Conservation (phyloP, 441 rosid species). For the Pelargonium myrrhifolium region DNA sequence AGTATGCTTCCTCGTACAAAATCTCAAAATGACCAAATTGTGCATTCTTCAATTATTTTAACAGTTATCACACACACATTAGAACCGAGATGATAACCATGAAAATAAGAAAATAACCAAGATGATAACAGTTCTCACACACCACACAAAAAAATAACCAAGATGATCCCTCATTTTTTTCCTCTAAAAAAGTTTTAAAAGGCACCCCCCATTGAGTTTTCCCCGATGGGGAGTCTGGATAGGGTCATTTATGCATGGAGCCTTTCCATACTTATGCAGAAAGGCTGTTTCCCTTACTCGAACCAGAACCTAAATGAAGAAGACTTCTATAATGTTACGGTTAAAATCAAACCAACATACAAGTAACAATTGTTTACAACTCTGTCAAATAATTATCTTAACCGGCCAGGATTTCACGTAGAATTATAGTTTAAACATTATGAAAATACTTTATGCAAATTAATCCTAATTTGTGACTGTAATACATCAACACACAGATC, state of each 20-base stretch:
- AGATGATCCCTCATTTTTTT: not conserved
- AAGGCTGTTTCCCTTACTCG: not conserved
- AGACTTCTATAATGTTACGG: not conserved
- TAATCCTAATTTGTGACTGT: not conserved
- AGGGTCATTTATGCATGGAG: not conserved
- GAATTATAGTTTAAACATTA: not conserved
- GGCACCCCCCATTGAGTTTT: not conserved
- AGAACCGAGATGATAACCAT: no score
- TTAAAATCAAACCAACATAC: not conserved
- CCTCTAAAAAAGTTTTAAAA: not conserved
- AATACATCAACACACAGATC: not conserved
- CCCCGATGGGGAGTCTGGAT: not conserved
- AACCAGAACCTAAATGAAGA: not conserved
- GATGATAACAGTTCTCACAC: slow-evolving; percentile 6
- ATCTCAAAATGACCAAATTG: not conserved
- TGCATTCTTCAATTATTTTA: not conserved
- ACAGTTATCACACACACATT: not conserved
- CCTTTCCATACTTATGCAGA: not conserved
- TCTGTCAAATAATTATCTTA: not conserved
- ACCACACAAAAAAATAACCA: not conserved
- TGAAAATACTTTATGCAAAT: not conserved
- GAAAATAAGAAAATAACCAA: no score
- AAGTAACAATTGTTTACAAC: not conserved
- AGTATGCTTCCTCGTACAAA: not conserved
- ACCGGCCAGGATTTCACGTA: not conserved